A percentile compares a stretch with the other conserved stretches of the same genome.
phyloP scores from a whole-genome alignment of 2,329 filamentous ascomycete species.

The Sporothrix variecibatus region DNA sequence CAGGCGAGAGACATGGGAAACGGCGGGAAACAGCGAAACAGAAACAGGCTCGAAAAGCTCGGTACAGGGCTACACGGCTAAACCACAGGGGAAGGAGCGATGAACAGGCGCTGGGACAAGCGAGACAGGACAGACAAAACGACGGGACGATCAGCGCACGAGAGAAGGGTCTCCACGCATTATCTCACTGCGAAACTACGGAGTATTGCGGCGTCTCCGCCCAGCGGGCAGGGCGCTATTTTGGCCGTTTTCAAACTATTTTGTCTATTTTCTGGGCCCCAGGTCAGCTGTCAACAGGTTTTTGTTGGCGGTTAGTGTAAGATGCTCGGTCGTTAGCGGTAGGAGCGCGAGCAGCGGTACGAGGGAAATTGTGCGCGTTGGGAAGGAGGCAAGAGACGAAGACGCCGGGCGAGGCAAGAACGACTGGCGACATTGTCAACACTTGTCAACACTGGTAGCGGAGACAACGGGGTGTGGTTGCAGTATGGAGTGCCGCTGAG shows the following conservation, averaged over 20 bases:
- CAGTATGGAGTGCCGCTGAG: not conserved
- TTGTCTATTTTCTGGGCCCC: not conserved
- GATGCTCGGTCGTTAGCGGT: conserved; percentile 3
- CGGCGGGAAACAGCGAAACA: conserved; percentile 1
- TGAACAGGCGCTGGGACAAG: not conserved
- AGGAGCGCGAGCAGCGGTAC: conserved; percentile 11
- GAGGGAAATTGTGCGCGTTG: not conserved
- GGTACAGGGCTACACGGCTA: conserved; percentile 12
- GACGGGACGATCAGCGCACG: conserved; percentile 10
- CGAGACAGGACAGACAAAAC: not conserved
- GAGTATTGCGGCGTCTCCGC: not conserved
- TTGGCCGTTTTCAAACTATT: conserved; percentile 3
- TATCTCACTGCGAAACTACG: conserved; percentile 7
- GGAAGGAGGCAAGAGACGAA: not conserved
- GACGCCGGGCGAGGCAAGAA: not conserved
- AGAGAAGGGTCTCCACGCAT: not conserved
- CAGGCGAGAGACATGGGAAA: conserved; percentile 11
- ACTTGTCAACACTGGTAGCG: not conserved
- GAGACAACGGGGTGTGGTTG: conserved; percentile 13
- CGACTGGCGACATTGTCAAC: not conserved
- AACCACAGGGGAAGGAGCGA: not conserved
- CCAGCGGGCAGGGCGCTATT: conserved; percentile 12
- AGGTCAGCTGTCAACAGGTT: conserved; percentile 16
- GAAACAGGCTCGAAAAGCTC: not conserved
- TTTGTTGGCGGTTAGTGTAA: conserved; percentile 26